Percentiles rank a stretch among this genome's conserved stretches.
Conservation (phyloP, 1,139 yeast species). For the Kurtzmaniella quercitrusa region DNA sequence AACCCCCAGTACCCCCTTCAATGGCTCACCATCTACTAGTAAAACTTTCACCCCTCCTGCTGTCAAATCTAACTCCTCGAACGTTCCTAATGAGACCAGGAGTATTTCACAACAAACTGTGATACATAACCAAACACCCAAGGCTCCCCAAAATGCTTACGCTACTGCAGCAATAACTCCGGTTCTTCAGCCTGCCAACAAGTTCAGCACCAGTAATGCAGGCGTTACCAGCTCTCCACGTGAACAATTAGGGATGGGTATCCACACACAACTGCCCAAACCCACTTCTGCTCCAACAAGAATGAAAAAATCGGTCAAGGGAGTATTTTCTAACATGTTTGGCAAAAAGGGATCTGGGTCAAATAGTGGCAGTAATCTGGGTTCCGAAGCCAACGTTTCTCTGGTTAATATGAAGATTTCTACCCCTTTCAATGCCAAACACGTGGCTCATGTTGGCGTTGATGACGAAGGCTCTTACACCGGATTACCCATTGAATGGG, state of each 20-base stretch:
- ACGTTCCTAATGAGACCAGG: constrained; percentile 9
- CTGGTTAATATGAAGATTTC: constrained; percentile 62
- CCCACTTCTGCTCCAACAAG: constrained; percentile 21
- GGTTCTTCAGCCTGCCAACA: constrained; percentile 18
- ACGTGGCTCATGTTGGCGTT: constrained; percentile 89
- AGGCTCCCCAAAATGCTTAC: constrained; percentile 14
- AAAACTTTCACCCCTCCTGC: constrained; percentile 9
- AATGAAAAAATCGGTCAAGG: constrained; percentile 35
- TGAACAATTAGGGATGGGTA: constrained; percentile 25
- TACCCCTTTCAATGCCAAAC: constrained; percentile 86
- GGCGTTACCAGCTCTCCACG: constrained; percentile 17
- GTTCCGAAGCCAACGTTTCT: constrained; percentile 18
- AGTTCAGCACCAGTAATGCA: constrained; percentile 13
- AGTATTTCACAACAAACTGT: constrained; percentile 17
- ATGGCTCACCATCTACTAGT: constrained; percentile 20
- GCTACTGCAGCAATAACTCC: constrained; percentile 37
- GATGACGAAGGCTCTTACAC: constrained; percentile 86
- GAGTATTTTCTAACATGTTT: constrained; percentile 41
- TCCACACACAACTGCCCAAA: constrained; percentile 9
- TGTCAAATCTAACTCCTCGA: not conserved
- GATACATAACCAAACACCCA: constrained; percentile 6
- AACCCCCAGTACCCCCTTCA: constrained; percentile 7
- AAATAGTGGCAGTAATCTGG: constrained; percentile 9
- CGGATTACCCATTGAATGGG: constrained; percentile 94
- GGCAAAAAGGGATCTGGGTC: constrained; percentile 21